Evolutionary conservation across 768 basidiomycete species (phyloP), one percentile per base, ranked within the genome.

Genomic region (Tricholoma furcatifolium): DNA sequence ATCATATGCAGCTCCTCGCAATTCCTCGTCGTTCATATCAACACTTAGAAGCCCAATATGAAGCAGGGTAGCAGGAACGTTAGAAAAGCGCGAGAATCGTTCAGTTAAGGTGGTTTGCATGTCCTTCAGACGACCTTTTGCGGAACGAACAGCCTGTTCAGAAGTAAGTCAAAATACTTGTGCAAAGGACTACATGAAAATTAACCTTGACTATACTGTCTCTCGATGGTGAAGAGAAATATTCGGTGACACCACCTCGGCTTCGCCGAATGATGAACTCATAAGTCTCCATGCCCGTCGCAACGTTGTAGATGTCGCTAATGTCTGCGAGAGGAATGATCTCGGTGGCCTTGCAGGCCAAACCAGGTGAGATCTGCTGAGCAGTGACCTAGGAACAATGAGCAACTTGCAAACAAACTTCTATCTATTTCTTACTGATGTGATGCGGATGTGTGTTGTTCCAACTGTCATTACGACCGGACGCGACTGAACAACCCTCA

Each of bases 21-120:
- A 77, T 51, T 84, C 82, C 56, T 91, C 87, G 51, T 92, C 88
- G 20, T 81, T 76, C 14, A 81, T 74, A 55, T 86, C 84, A 23
- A 93, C 76, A 56, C 87, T 91, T 14, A 92, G 75, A 68, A 97
- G 78, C 17, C 91, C 90, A 27, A 93, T 80, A 60, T 94, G 93
- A n/a, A 96, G 73, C 42, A 97, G 70, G 0, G 90, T 88, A 0
- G 92, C 89, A 6, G 91, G 87, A 17, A 93, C 85, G 61, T 93
- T 94, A 2, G 86, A 89, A 54, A 91, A 85, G 48, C 88, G 78
- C 6, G 88, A 82, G 57, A 87, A 84, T 8, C 90, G 76, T 54
- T 88, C 88, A 4, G 79, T 69, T 6, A 81, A 70, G 1, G 78
- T 67, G 24, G 72, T 64, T 32, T 78, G 80, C 6, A 69, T 74